Conservation (phyloP, 2,329 filamentous ascomycete species). For the Neophaeococcomyces aloes region DNA sequence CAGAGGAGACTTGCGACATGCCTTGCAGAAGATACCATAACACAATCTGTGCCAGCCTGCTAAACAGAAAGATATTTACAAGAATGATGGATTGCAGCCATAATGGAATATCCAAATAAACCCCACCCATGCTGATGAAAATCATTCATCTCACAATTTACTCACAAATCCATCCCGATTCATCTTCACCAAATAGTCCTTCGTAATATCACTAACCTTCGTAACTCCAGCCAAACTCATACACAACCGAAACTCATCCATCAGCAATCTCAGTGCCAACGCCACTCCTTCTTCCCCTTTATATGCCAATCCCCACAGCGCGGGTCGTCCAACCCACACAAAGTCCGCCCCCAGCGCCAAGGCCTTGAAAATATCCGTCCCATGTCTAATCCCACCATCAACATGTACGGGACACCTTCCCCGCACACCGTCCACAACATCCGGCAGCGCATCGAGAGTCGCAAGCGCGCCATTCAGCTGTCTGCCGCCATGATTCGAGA, state of each 20-base stretch:
- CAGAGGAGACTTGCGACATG: too few relatives aligned
- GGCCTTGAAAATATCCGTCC: slow-evolving; percentile 50
- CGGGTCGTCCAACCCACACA: slow-evolving; percentile 39
- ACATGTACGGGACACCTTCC: slow-evolving; percentile 30
- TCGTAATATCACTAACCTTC: slow-evolving; percentile 14
- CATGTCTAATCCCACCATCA: slow-evolving; percentile 48
- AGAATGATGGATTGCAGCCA: too few relatives aligned
- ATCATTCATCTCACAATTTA: slow-evolving; percentile 20
- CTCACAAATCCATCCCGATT: slow-evolving; percentile 24
- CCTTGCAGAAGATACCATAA: too few relatives aligned
- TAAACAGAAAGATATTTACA: too few relatives aligned
- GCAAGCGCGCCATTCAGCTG: slow-evolving; percentile 31
- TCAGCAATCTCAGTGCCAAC: slow-evolving; percentile 20
- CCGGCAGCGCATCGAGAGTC: slow-evolving; percentile 29
- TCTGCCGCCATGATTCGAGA: slow-evolving; percentile 32
- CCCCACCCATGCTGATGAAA: too few relatives aligned
- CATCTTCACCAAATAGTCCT: slow-evolving; percentile 33
- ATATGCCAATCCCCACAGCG: slow-evolving; percentile 39
- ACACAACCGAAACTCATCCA: slow-evolving; percentile 22
- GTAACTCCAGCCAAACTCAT: slow-evolving; percentile 23
- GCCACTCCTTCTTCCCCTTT: slow-evolving; percentile 23
- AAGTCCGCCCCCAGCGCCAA: slow-evolving; percentile 42
- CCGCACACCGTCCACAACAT: slow-evolving; percentile 21
- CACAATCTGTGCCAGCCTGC: too few relatives aligned
- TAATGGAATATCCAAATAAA: background rate